Conservation (phyloP, 345 rosid genomes). For the Cochlearia excelsa region DNA sequence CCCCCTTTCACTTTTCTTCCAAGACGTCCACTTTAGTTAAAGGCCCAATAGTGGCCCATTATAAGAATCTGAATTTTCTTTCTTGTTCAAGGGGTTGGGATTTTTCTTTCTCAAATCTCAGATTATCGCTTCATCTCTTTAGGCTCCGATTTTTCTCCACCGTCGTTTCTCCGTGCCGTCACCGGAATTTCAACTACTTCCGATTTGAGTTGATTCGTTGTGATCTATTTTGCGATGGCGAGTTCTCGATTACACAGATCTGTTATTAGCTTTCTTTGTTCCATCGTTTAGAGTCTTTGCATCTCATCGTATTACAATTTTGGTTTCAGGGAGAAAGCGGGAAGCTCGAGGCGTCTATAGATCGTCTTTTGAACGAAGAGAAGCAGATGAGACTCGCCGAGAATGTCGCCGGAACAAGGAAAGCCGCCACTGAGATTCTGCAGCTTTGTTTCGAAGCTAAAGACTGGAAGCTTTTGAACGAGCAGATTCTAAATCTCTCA, state of each 20-base stretch:
- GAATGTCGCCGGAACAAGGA: constrained; percentile 73
- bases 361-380: constrained; percentile 68
- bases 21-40: no score
- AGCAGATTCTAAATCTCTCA: constrained; percentile 61
- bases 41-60: no score
- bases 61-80: no score
- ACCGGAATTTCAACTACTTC: background rate
- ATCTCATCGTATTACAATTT: background rate
- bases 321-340: constrained; percentile 46
- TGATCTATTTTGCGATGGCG: constrained; percentile 26
- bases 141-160: no score
- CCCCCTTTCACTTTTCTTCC: no score
- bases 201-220: constrained; percentile 1
- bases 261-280: background rate
- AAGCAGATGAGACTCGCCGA: constrained; percentile 82
- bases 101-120: no score
- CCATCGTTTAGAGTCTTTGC: background rate
- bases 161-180: no score
- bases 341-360: constrained; percentile 58
- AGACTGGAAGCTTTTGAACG: constrained; percentile 64
- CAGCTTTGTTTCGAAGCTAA: constrained; percentile 81
- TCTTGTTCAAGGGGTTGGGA: no score
- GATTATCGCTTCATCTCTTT: no score
- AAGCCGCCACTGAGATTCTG: constrained; percentile 68
- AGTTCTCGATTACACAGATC: constrained; percentile 21